Conservation (phyloP, 257 asterid genomes). For the Solanum virginianum region DNA sequence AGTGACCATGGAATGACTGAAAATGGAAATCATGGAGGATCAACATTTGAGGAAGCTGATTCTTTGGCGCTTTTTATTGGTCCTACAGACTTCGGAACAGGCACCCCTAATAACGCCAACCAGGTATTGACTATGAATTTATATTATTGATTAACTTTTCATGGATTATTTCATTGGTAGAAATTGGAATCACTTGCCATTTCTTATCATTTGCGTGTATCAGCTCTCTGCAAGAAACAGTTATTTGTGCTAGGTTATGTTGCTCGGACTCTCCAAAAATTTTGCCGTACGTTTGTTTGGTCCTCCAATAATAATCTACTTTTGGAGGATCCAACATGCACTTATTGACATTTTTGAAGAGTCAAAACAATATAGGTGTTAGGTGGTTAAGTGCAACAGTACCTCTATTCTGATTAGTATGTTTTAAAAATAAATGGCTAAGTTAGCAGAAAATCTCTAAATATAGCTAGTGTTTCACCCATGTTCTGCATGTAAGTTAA, state of each 20-base stretch:
- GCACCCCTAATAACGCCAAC: constrained; percentile 26
- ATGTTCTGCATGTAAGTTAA: neutral
- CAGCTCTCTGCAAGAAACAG: neutral
- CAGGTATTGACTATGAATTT: constrained; percentile 37
- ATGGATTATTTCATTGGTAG: neutral
- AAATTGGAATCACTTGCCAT: neutral
- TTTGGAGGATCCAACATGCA: neutral
- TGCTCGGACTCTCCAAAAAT: neutral
- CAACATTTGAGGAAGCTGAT: constrained; percentile 82
- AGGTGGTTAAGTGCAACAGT: neutral
- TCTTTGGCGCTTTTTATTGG: constrained; percentile 79
- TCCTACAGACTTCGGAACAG: constrained; percentile 18
- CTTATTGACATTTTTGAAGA: neutral
- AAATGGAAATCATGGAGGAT: constrained; percentile 88
- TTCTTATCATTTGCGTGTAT: neutral
- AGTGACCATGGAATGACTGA: constrained; percentile 98
- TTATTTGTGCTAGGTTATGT: neutral
- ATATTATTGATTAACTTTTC: neutral
- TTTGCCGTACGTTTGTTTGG: neutral
- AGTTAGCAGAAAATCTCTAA: neutral
- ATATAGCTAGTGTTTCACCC: neutral
- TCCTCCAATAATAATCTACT: neutral
- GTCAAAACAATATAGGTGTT: neutral
- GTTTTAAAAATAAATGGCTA: neutral
- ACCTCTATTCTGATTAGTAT: neutral